A percentile compares a stretch with the other conserved stretches of the same genome.
Evolutionary conservation across 768 basidiomycete species (phyloP).

Genomic region (Hypholoma fasciculare): DNA sequence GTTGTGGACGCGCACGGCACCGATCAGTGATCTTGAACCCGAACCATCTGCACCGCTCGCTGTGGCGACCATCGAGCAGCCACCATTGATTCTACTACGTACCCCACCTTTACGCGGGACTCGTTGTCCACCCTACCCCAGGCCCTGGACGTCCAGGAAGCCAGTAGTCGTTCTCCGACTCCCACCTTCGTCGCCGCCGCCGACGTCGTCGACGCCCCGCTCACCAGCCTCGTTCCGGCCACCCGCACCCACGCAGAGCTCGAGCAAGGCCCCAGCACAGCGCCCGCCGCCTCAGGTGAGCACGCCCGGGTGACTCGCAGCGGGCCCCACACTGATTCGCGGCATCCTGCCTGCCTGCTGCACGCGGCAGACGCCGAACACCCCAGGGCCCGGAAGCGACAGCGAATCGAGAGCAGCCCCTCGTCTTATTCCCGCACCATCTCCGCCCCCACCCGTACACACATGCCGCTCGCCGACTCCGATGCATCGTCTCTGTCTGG

Average conservation of each 20-base stretch:
- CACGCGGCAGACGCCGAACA: conserved; percentile 48
- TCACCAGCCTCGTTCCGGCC: conserved; percentile 58
- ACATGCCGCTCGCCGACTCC: conserved; percentile 55
- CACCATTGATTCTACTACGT: conserved; percentile 49
- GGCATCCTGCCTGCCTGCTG: background rate
- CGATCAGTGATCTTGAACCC: conserved; percentile 7
- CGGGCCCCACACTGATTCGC: background rate
- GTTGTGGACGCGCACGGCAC: conserved; percentile 18
- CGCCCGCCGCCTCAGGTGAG: conserved; percentile 30
- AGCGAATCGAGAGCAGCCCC: conserved; percentile 51
- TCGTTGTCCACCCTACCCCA: conserved; percentile 41
- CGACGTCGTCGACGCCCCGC: conserved; percentile 21
- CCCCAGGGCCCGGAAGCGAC: conserved; percentile 67
- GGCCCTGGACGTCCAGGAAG: conserved; percentile 46
- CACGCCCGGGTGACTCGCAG: background rate
- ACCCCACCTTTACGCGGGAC: conserved; percentile 59
- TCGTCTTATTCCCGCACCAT: conserved; percentile 27
- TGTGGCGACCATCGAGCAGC: background rate
- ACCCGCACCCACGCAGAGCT: conserved; percentile 64
- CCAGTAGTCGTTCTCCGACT: conserved; percentile 16
- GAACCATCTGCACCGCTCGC: conserved; percentile 5
- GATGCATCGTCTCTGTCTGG: conserved; percentile 45
- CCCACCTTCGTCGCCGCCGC: conserved; percentile 23
- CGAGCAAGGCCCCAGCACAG: conserved; percentile 47
- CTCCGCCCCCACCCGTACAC: conserved; percentile 27